phyloP scores from a whole-genome alignment of 805 yeast genomes.

The Candida succiphila region DNA sequence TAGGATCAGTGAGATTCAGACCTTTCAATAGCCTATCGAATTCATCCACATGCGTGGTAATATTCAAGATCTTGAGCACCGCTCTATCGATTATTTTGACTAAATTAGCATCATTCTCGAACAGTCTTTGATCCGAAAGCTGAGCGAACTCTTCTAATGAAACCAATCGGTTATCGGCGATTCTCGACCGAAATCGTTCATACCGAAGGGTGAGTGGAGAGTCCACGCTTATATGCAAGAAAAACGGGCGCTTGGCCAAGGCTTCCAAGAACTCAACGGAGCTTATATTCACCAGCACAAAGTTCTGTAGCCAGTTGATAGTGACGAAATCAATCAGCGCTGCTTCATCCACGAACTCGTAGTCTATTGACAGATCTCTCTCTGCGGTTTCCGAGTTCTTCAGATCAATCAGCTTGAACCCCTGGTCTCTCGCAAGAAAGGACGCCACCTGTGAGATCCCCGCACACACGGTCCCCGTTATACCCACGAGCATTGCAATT shows the following conservation, averaged over 20 bases:
- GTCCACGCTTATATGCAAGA: slow-evolving; percentile 69
- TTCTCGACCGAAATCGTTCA: slow-evolving; percentile 18
- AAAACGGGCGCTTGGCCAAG: slow-evolving; percentile 67
- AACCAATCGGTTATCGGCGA: not conserved
- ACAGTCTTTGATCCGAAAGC: slow-evolving; percentile 17
- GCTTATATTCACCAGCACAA: slow-evolving; percentile 45
- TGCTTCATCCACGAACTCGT: slow-evolving; percentile 27
- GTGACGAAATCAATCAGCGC: slow-evolving; percentile 56
- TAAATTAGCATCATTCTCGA: slow-evolving; percentile 12
- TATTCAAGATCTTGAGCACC: slow-evolving; percentile 48
- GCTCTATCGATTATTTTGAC: slow-evolving; percentile 38
- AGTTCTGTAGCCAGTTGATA: slow-evolving; percentile 49
- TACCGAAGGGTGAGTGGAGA: slow-evolving; percentile 52
- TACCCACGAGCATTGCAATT: slow-evolving; percentile 56
- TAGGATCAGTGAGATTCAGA: slow-evolving; percentile 35
- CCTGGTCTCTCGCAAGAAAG: slow-evolving; percentile 40
- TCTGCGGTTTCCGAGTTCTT: slow-evolving; percentile 5
- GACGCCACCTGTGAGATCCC: slow-evolving; percentile 59
- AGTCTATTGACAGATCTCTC: slow-evolving; percentile 12
- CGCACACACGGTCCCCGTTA: slow-evolving; percentile 59
- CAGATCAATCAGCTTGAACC: slow-evolving; percentile 31
- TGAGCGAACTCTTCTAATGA: slow-evolving; percentile 18
- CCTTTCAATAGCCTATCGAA: slow-evolving; percentile 28
- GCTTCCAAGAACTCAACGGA: slow-evolving; percentile 31
- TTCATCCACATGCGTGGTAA: slow-evolving; percentile 23